Evolutionary conservation across 305 asterid species (phyloP), one percentile per base, ranked within the genome.

Genomic region (Fraxinus angustifolia): DNA sequence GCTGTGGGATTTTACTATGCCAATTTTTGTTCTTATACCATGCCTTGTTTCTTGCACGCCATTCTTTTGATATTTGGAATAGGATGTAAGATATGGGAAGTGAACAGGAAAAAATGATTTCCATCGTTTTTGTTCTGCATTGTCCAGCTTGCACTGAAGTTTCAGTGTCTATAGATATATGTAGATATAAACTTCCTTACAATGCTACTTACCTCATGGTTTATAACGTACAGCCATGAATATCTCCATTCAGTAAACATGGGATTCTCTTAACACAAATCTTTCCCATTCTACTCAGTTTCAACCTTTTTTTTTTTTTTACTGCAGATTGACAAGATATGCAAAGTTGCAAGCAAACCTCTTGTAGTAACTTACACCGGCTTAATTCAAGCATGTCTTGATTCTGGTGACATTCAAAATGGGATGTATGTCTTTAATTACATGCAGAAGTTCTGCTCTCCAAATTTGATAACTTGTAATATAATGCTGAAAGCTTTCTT

Each of bases 351-450:
- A 65, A 90, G 87, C 60, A 95, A 90, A 83, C 98, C 99, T 72
- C 92, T 95, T 65, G 99, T 95, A 85, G 94, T 95, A 85, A 93
- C 97, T 26, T 93, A 91, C 90, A 95, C 99, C 17, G 99, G 99
- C 82, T 90, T 95, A 76, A 87, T 95, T 81, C 97, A 95, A 89
- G 97, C 95, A 10, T 91, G 98, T 83, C 34, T 94, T 48, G 90
- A 91, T 48, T 88, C 96, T 38, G 95, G 97, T 28, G 79, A 88
- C 77, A 81, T 89, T 78, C 81, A 87, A 79, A 86, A 82, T 73
- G 99, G 92, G 78, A 89, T 86, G 33, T 89, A 87, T 78, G 83
- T 95, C 79, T 95, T 94, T 81, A 84, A 86, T 71, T 89, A 92
- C 75, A 94, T 95, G 99, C 92, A 88, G 83, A 94, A 89, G 80